Base-by-base conservation (phyloP, 768 basidiomycete species). In the Serendipita indica region DNA sequence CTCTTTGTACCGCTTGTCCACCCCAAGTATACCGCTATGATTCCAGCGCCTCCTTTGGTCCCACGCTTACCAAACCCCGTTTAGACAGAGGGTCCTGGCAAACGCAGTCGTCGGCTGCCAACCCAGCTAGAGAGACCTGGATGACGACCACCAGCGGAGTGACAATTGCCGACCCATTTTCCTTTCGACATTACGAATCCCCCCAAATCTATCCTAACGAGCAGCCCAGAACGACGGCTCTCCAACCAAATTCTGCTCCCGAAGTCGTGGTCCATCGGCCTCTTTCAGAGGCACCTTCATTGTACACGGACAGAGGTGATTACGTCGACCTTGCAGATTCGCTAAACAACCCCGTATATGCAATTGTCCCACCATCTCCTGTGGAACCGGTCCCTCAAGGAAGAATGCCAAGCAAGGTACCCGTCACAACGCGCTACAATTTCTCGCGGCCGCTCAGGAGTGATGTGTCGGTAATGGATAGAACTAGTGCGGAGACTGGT, bases 131-230 rank as follows among this genome's bases (percentile, higher is more conserved):
- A 46, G 22, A 59, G 27, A 62, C 60, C 34, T 54, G 49, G 49
- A 54, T 54, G 49, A 63, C 30, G 33, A 57, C 27, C 12, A 52
- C 35, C 27, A 57, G 56, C 33, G 45, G 20, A 22, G 46, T 52
- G 33, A 45, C 56, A 39, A 41, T 46, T 27, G 30, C 62, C 52
- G 62, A 67, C 54, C 62, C 67, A 27, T 63, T 66, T 56, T 18
- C 61, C 22, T 62, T 64, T 59, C 59, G 63, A 18, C 28, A 57
- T 3, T 65, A 58, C 45, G 64, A 64, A 57, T 43, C 59, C 22
- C 34, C 71, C n/a, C 61, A 67, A 13, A 64, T 80, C 27, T 81
- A 81, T n/a, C 41, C 41, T 25, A 43, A n/a, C 27, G 41, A 25
- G 5, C 7, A 6, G 27, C 7, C n/a, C n/a, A 25, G 18, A n/a